phyloP scores from a whole-genome alignment of 208 protist genomes.

The Trypanosoma avium region DNA sequence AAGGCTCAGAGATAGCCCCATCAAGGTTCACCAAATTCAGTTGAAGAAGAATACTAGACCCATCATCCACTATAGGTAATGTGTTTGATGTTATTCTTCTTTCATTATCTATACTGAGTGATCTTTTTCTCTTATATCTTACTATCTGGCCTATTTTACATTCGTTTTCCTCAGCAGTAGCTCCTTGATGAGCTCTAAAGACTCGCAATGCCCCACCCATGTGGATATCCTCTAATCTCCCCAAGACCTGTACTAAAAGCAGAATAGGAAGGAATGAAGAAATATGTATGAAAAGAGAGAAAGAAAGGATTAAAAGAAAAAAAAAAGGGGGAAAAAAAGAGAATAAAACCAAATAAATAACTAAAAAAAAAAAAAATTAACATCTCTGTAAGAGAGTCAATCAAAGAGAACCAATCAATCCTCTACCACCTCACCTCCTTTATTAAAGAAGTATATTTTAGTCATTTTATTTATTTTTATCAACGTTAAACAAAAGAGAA shows the following conservation, averaged over 20 bases:
- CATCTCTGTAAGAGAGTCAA: not conserved
- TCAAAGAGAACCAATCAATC: not conserved
- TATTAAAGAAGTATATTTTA: too few species aligned
- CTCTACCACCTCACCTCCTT: too few species aligned
- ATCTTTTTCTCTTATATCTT: not conserved
- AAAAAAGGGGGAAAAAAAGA: constrained; percentile 9
- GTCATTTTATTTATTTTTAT: too few species aligned
- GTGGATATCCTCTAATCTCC: too few species aligned
- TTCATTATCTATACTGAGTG: constrained; percentile 13
- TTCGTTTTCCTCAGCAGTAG: not conserved
- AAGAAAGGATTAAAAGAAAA: not conserved
- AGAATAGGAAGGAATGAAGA: not conserved
- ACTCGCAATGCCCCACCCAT: not conserved
- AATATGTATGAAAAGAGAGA: constrained; percentile 15
- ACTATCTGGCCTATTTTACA: not conserved
- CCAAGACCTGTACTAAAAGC: not conserved
- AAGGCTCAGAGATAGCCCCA: constrained; percentile 2
- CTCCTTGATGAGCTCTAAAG: too few species aligned
- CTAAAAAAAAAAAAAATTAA: constrained; percentile 3
- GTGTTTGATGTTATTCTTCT: not conserved
- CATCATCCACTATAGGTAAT: not conserved
- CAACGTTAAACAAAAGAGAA: too few species aligned
- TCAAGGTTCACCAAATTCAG: constrained; percentile 23
- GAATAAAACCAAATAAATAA: not conserved
- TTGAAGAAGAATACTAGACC: constrained; percentile 9